A percentile compares a stretch with the other conserved stretches of the same genome.
phyloP scores from a whole-genome alignment of 2,329 filamentous ascomycete genomes.

The Chalara sp. region DNA sequence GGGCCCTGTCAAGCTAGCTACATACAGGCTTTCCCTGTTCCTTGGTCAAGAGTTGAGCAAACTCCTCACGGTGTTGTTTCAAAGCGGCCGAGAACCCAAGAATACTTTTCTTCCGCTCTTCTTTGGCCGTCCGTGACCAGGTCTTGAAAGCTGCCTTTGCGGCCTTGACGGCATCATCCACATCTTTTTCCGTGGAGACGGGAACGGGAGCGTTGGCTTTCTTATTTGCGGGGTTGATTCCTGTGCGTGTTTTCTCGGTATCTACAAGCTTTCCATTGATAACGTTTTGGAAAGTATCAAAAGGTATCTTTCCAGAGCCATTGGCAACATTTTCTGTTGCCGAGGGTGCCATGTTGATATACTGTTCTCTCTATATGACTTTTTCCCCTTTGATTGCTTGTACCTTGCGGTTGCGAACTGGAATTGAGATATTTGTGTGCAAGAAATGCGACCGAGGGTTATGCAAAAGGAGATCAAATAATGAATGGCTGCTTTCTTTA shows the following conservation, averaged over 20 bases:
- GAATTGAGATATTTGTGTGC: too few species aligned
- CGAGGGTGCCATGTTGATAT: neutral
- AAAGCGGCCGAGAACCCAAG: slow-evolving; percentile 5
- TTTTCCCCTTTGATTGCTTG: too few species aligned
- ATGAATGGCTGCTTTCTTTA: too few species aligned
- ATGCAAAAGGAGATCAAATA: too few species aligned
- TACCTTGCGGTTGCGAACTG: too few species aligned
- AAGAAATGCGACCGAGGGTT: too few species aligned
- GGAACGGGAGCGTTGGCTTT: slow-evolving; percentile 30
- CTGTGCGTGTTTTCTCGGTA: slow-evolving; percentile 9
- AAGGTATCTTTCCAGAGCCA: slow-evolving; percentile 1
- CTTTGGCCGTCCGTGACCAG: slow-evolving; percentile 38
- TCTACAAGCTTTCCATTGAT: slow-evolving; percentile 8
- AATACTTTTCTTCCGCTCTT: slow-evolving; percentile 37
- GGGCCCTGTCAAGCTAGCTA: slow-evolving; percentile 11
- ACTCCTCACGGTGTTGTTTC: slow-evolving; percentile 30
- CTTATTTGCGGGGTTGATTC: slow-evolving; percentile 16
- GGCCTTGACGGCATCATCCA: slow-evolving; percentile 26
- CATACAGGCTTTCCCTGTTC: slow-evolving; percentile 46
- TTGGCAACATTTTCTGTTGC: neutral
- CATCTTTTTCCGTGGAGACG: slow-evolving; percentile 19
- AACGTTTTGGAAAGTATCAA: slow-evolving; percentile 11
- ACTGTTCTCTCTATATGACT: neutral
- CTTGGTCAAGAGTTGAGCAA: slow-evolving; percentile 37
- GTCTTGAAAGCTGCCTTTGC: slow-evolving; percentile 37